Evolutionary conservation across 2,329 filamentous ascomycete genomes (phyloP).

Genomic region (Penicillium sclerotigenum): DNA sequence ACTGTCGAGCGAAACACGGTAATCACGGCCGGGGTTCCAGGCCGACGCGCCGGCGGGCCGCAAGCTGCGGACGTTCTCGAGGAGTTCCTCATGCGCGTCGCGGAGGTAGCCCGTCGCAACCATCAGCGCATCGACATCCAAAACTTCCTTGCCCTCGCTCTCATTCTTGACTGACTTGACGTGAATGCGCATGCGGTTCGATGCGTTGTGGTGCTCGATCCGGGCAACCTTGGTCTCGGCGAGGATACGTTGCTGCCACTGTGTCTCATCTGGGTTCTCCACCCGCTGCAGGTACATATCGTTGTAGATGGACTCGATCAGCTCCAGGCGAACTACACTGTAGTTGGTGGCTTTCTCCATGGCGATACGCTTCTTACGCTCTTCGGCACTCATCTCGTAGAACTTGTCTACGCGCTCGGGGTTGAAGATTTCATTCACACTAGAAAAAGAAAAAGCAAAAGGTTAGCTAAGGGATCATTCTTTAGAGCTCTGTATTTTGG

Average conservation of each 20-base stretch:
- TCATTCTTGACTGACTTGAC: conserved; percentile 50
- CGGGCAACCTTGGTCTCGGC: conserved; percentile 63
- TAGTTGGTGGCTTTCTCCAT: conserved; percentile 88
- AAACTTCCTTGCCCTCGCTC: conserved; percentile 52
- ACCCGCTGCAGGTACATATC: conserved; percentile 83
- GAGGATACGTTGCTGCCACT: conserved; percentile 81
- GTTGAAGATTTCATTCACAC: conserved; percentile 95
- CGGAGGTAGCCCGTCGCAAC: conserved; percentile 84
- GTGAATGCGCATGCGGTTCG: conserved; percentile 57
- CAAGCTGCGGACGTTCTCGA: conserved; percentile 63
- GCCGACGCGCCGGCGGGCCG: conserved; percentile 58
- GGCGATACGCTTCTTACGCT: conserved; percentile 60
- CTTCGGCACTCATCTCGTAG: conserved; percentile 62
- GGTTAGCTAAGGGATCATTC: conserved; percentile 5
- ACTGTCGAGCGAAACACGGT: conserved; percentile 68
- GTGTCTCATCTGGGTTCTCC: conserved; percentile 62
- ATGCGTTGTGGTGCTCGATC: conserved; percentile 53
- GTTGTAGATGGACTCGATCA: conserved; percentile 86
- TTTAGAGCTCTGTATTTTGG: not conserved
- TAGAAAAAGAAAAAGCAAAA: conserved; percentile 34
- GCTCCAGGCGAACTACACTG: conserved; percentile 83
- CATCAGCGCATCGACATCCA: conserved; percentile 78
- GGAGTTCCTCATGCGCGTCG: conserved; percentile 73
- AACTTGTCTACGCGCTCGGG: conserved; percentile 76
- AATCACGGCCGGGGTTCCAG: conserved; percentile 72